Conservation (phyloP, 495 filamentous ascomycete genomes). For the Cetradonia linearis region DNA sequence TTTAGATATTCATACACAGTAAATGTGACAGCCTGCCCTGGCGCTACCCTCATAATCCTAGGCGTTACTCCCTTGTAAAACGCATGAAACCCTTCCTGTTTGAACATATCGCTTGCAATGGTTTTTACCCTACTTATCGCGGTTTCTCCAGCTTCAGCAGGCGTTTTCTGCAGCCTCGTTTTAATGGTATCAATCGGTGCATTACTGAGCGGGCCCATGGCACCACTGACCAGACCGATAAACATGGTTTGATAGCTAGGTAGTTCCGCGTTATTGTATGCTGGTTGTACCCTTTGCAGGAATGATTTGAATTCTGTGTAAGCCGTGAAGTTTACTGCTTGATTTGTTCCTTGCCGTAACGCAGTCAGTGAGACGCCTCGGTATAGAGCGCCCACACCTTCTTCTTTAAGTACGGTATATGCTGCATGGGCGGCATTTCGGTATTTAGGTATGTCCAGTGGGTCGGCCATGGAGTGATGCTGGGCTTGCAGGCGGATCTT, state of each 20-base stretch:
- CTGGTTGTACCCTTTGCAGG: conserved; percentile 59
- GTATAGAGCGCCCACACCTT: conserved; percentile 78
- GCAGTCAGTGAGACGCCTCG: conserved; percentile 89
- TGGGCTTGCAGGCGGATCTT: conserved; percentile 98
- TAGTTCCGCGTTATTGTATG: conserved; percentile 47
- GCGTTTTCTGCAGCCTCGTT: conserved; percentile 86
- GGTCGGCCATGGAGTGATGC: conserved; percentile 89
- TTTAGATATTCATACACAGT: conserved; percentile 93
- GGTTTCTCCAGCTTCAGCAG: conserved; percentile 67
- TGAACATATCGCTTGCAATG: conserved; percentile 90
- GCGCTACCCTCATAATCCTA: conserved; percentile 92
- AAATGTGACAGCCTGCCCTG: conserved; percentile 96
- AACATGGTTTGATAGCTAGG: conserved; percentile 83
- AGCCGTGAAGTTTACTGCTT: conserved; percentile 97
- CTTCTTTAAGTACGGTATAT: conserved; percentile 85
- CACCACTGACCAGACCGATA: conserved; percentile 84
- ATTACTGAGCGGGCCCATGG: conserved; percentile 91
- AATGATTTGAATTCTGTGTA: conserved; percentile 85
- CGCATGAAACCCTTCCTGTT: conserved; percentile 82
- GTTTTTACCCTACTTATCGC: conserved; percentile 63
- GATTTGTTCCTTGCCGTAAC: conserved; percentile 88
- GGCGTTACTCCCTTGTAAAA: conserved; percentile 99
- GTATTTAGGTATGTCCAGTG: conserved; percentile 87
- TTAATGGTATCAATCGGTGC: conserved; percentile 99
- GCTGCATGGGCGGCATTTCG: conserved; percentile 93